Evolutionary conservation across 179 eudicot genomes (phyloP).

Genomic region (Silene noctiflora): DNA sequence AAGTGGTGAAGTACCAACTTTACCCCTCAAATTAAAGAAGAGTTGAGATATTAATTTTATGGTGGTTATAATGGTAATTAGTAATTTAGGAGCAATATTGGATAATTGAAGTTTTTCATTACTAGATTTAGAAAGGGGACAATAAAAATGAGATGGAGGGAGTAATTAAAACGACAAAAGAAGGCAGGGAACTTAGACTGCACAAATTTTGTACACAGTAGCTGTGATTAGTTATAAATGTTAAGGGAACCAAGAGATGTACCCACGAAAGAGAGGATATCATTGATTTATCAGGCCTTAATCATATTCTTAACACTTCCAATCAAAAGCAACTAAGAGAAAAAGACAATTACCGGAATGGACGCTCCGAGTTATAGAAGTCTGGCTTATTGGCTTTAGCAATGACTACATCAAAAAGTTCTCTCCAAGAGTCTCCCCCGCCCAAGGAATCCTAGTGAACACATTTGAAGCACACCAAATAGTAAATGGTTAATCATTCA

Average conservation of each 20-base stretch:
- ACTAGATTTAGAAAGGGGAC: no score
- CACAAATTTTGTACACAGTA: background rate
- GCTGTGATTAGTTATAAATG: background rate
- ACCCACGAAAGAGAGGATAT: background rate
- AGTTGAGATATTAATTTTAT: no score
- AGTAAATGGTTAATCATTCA: background rate
- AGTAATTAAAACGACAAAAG: background rate
- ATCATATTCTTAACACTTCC: background rate
- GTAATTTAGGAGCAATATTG: no score
- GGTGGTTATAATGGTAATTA: no score
- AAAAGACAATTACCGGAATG: constrained; percentile 66
- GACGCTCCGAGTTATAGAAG: constrained; percentile 93
- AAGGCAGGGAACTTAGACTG: background rate
- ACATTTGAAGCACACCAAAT: constrained; percentile 19
- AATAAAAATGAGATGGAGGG: no score
- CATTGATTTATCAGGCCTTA: background rate
- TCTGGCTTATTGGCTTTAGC: constrained; percentile 99
- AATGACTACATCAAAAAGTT: constrained; percentile 97
- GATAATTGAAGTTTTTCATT: no score
- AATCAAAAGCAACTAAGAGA: constrained; percentile 11
- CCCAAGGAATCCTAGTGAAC: constrained; percentile 68
- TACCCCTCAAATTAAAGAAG: no score
- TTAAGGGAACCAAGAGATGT: background rate
- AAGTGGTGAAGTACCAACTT: no score
- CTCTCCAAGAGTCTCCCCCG: constrained; percentile 81